Conservation (phyloP, 2,329 filamentous ascomycete genomes). For the Neoscytalidium dimidiatum region DNA sequence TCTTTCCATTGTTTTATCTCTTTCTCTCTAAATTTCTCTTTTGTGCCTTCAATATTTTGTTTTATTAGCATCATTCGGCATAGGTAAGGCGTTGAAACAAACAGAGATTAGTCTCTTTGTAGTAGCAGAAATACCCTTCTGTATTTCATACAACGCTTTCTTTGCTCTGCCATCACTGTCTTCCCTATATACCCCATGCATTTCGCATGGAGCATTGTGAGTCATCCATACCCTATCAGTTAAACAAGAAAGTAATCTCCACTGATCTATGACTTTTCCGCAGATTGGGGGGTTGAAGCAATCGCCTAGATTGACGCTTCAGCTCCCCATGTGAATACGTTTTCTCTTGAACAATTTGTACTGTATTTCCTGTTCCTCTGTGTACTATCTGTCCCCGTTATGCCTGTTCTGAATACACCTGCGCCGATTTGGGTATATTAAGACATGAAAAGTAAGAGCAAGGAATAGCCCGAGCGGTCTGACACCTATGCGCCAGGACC, state of each 20-base stretch:
- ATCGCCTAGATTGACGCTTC: not conserved
- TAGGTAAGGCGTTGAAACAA: slow-evolving; percentile 4
- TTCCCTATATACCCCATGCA: not conserved
- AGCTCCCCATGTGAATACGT: not conserved
- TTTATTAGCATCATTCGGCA: not conserved
- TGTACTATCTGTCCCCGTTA: not conserved
- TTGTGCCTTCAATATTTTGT: not conserved
- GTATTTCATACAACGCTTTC: not conserved
- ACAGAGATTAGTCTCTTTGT: slow-evolving; percentile 2
- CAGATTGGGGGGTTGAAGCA: not conserved
- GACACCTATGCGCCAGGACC: not conserved
- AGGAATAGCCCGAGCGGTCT: not conserved
- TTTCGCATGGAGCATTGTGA: not conserved
- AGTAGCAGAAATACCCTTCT: slow-evolving; percentile 12
- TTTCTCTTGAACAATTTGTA: not conserved
- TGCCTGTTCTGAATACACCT: not conserved
- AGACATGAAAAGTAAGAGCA: not conserved
- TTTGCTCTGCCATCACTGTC: not conserved
- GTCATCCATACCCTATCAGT: not conserved
- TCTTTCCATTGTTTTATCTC: not conserved
- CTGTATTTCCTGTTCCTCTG: not conserved
- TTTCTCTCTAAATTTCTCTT: not conserved
- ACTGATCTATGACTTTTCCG: not conserved
- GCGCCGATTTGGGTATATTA: not conserved
- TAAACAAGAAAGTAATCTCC: not conserved